Conservation (phyloP, 2,329 filamentous ascomycete genomes). For the Calonectria honghensis region DNA sequence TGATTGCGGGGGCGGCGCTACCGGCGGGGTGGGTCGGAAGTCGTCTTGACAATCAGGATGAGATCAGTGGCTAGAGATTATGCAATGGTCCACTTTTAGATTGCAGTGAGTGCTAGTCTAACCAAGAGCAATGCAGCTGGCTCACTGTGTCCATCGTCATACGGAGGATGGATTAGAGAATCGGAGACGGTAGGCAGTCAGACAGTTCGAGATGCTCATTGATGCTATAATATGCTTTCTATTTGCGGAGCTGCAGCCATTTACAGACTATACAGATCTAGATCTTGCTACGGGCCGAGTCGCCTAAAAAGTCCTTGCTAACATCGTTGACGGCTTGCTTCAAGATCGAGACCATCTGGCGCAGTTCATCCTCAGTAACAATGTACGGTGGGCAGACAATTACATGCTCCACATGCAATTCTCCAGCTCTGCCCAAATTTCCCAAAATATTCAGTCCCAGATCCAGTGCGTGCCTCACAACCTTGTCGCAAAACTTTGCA, state of each 20-base stretch:
- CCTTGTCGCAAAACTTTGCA: constrained; percentile 19
- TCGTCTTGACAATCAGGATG: background rate
- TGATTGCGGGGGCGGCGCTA: constrained; percentile 43
- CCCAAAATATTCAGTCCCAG: constrained; percentile 37
- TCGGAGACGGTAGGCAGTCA: background rate
- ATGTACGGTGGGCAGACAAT: constrained; percentile 35
- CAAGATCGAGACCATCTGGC: constrained; percentile 27
- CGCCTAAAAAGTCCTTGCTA: background rate
- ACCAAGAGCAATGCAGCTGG: background rate
- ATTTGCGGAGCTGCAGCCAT: too few relatives aligned
- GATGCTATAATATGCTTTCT: background rate
- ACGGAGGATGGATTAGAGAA: background rate
- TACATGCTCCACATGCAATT: constrained; percentile 35
- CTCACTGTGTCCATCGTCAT: background rate
- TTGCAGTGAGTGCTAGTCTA: background rate
- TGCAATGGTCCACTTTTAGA: background rate
- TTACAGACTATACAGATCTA: background rate
- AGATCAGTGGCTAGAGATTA: constrained; percentile 8
- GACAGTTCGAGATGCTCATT: background rate
- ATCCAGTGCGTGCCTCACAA: constrained; percentile 14
- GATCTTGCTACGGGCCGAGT: background rate
- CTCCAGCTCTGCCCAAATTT: constrained; percentile 29
- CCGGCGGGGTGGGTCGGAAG: constrained; percentile 40
- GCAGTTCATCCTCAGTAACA: constrained; percentile 30
- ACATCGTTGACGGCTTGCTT: constrained; percentile 41